A percentile compares a stretch with the other conserved stretches of the same genome.
Evolutionary conservation across 768 basidiomycete genomes (phyloP).

Genomic region (Cystobasidium onofrii): DNA sequence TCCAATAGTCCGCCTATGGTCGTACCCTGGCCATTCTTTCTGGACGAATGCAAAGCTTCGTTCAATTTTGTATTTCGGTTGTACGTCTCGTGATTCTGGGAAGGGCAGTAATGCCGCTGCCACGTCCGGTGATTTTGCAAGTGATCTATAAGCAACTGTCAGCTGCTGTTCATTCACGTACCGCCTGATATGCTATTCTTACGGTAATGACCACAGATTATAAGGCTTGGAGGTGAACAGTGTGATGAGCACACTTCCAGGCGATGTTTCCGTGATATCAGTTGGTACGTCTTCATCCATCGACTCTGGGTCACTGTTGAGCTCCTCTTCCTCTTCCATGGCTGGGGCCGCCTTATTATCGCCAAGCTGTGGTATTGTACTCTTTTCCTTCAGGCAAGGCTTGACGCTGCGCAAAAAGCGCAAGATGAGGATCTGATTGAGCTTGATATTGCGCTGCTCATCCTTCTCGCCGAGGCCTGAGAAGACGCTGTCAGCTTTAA

Average conservation of each 20-base stretch:
- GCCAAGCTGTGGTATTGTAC: not conserved
- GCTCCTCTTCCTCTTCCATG: constrained; percentile 13
- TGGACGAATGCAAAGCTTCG: constrained; percentile 27
- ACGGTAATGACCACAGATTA: constrained; percentile 30
- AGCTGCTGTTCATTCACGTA: not conserved
- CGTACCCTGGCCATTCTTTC: constrained; percentile 28
- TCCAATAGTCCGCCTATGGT: constrained; percentile 32
- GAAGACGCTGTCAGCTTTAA: not conserved
- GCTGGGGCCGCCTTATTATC: no score
- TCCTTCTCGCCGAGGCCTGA: constrained; percentile 33
- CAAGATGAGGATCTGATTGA: constrained; percentile 29
- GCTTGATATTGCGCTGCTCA: constrained; percentile 25
- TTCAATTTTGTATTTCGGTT: constrained; percentile 29
- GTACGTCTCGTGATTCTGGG: constrained; percentile 1
- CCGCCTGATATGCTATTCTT: not conserved
- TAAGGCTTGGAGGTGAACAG: constrained; percentile 32
- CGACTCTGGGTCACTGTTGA: constrained; percentile 20
- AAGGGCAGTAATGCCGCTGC: constrained; percentile 21
- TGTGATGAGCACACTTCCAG: constrained; percentile 21
- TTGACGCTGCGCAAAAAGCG: constrained; percentile 28
- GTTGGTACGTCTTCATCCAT: not conserved
- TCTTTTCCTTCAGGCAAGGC: constrained; percentile 23
- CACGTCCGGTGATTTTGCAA: constrained; percentile 28
- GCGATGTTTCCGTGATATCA: not conserved
- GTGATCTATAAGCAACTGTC: constrained; percentile 14